Conservation (phyloP, 495 filamentous ascomycete species). For the Aspergillus panamensis region DNA sequence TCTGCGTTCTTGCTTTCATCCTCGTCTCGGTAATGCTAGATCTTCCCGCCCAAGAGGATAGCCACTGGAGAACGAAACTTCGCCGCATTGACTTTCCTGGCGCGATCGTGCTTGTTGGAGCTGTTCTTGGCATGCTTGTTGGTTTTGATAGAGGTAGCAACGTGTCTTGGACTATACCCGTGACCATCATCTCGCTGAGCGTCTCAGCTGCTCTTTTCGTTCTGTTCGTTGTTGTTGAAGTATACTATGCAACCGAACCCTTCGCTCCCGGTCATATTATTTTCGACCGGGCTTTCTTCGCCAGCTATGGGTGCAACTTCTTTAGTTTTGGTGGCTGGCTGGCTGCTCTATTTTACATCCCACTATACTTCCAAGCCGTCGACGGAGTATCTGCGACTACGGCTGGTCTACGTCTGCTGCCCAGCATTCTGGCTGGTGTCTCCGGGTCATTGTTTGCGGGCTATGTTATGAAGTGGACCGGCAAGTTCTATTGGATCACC, state of each 20-base stretch:
- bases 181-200: constrained; percentile 57
- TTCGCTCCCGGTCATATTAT: constrained; percentile 81
- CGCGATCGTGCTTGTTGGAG: constrained; percentile 64
- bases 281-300: constrained; percentile 63
- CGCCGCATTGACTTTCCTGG: constrained; percentile 77
- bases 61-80: constrained; percentile 62
- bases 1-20: constrained; percentile 64
- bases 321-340: constrained; percentile 69
- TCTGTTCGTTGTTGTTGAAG: constrained; percentile 68
- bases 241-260: constrained; percentile 66
- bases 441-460: constrained; percentile 67
- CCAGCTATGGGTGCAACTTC: constrained; percentile 71
- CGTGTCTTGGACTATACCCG: constrained; percentile 57
- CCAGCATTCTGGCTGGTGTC: constrained; percentile 61
- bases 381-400: constrained; percentile 60
- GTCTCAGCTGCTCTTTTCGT: constrained; percentile 59
- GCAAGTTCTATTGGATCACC: constrained; percentile 76
- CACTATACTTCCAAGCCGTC: constrained; percentile 77
- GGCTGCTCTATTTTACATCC: constrained; percentile 67
- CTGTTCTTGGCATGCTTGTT: constrained; percentile 68
- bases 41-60: constrained; percentile 53
- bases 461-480: constrained; percentile 68
- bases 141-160: constrained; percentile 80
- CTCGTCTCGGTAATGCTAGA: constrained; percentile 61
- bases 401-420: constrained; percentile 65